phyloP scores from a whole-genome alignment of 306 rosid genomes.

The Rubus parviflorus region DNA sequence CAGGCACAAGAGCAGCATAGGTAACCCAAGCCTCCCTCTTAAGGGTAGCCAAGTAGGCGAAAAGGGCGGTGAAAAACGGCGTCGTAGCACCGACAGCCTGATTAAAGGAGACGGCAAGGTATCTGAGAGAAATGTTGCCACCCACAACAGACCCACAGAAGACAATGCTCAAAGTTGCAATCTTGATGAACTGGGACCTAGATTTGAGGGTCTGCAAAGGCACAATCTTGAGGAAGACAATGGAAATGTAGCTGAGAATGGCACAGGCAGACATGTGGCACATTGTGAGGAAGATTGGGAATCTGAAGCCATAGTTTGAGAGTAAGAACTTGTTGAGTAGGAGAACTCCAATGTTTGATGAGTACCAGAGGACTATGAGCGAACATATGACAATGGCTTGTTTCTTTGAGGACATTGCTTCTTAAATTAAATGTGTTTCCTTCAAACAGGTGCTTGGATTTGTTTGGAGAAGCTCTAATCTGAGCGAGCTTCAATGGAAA shows the following conservation, averaged over 20 bases:
- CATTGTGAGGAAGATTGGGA: constrained; percentile 99
- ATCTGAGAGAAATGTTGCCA: constrained; percentile 84
- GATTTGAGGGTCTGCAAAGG: constrained; percentile 89
- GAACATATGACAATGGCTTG: constrained; percentile 58
- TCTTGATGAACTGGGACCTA: constrained; percentile 75
- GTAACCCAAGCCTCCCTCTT: constrained; percentile 97
- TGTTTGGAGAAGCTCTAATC: constrained; percentile 29
- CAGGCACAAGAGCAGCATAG: constrained; percentile 94
- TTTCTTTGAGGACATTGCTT: constrained; percentile 40
- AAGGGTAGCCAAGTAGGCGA: constrained; percentile 78
- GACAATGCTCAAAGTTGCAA: constrained; percentile 76
- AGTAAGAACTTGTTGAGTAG: constrained; percentile 89
- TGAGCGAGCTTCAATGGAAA: constrained; percentile 30
- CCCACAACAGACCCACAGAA: constrained; percentile 96
- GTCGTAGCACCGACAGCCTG: constrained; percentile 99
- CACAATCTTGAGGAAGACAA: constrained; percentile 71
- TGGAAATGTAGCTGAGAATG: constrained; percentile 84
- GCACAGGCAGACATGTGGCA: constrained; percentile 98
- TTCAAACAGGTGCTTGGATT: not conserved
- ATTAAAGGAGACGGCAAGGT: constrained; percentile 90
- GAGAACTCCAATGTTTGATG: constrained; percentile 92
- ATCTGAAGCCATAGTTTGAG: constrained; percentile 83
- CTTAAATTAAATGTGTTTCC: no score
- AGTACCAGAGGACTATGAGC: constrained; percentile 74
- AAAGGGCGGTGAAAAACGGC: constrained; percentile 90